Evolutionary conservation across 345 rosid species (phyloP), one percentile per base, ranked within the genome.

Genomic region (Salix dunnii): DNA sequence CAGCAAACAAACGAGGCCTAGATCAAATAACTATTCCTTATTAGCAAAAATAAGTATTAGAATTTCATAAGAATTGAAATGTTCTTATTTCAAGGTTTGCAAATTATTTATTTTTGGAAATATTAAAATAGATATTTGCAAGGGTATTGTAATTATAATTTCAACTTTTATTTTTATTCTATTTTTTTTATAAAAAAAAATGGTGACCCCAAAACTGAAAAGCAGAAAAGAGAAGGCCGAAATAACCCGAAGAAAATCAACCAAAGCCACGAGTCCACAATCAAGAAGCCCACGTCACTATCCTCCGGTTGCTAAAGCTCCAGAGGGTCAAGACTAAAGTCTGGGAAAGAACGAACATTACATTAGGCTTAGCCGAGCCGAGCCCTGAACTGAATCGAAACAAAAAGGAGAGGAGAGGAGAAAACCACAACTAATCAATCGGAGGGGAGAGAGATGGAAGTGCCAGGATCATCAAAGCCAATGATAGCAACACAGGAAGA

Each of bases 401-500:
- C 60, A 7, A 13, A 5, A n/a, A n/a, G 30, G 66, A 36, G 60
- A 17, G 23, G 5, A 21, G 28, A 53, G 33, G 64, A 76, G 10
- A 68, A 11, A 31, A 21, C 21, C n/a, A 51, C 40, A 63, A 62
- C 48, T 38, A 43, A 43, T 43, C 49, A 43, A 35, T 30, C 13
- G 36, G 30, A 14, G 35, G 25, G 35, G 27, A 5, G 65, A 30
- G 53, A 33, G 42, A 96, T 94, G 99, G 97, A 91, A 77, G 91
- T 87, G 46, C 81, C 74, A 68, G 97, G 98, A 80, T 92, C 98
- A 42, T 92, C 99, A 84, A 96, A 90, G 93, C 91, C 92, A 88
- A 96, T 96, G 98, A 89, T 96, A 65, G 97, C 99, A 67, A 92
- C 98, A 1, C 98, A 90, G 67, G 96, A 78, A 67, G 99, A 96